Evolutionary conservation across 331 rosid species (phyloP).

Genomic region (Arachis monticola): DNA sequence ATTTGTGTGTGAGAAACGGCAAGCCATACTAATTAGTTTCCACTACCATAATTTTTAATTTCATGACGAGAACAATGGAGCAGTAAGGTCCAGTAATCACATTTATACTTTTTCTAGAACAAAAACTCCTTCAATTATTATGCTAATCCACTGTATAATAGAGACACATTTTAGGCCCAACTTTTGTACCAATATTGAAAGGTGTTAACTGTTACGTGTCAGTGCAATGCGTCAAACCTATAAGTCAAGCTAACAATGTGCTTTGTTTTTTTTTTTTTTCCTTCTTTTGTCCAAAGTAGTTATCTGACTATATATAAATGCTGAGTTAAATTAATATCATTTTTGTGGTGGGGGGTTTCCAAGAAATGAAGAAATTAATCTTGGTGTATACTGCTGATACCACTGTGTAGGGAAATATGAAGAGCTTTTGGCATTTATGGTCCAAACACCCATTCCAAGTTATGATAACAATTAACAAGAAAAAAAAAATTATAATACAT

Average conservation of each 20-base stretch:
- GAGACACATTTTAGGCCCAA: neutral
- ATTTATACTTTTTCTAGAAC: neutral
- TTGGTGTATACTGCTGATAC: neutral
- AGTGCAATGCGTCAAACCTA: neutral
- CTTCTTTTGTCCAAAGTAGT: neutral
- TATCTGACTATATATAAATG: neutral
- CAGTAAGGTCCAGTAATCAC: conserved; percentile 1
- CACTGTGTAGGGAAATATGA: neutral
- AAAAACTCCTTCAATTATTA: neutral
- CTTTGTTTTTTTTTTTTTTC: neutral
- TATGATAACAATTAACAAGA: no score
- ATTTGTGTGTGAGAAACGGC: neutral
- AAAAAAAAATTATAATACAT: neutral
- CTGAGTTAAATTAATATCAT: no score
- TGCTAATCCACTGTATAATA: neutral
- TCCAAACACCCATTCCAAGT: no score
- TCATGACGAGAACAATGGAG: conserved; percentile 33
- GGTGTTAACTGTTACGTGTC: neutral
- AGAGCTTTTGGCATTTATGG: neutral
- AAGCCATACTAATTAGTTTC: neutral
- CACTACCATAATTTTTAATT: conserved; percentile 18
- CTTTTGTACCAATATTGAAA: neutral
- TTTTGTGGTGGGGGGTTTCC: no score
- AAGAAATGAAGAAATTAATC: neutral
- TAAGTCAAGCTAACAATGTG: neutral